Base-by-base conservation (phyloP, 164 flowering plant species). In the Piper longum region DNA sequence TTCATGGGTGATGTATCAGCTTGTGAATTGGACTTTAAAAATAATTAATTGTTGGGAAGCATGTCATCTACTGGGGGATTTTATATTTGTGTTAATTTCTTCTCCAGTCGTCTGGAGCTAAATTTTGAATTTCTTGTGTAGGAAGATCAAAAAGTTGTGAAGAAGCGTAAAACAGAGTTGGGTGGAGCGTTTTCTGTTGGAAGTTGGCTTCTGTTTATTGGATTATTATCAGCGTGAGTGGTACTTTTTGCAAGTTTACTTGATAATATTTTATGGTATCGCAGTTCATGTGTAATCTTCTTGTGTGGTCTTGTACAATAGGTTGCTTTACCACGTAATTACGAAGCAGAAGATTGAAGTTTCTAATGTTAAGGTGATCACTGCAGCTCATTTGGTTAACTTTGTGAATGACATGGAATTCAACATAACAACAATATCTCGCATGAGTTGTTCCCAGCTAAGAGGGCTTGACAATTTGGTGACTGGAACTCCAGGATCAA, bases 141-240 rank as follows among this genome's bases (percentile, higher is more conserved):
- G 95, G 96, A 88, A 63, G 97, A 95, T 66, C 91, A 81, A 62
- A 82, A 82, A 67, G 78, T 79, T 39, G 95, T 91, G 36, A 73
- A 4, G 66, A 95, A 95, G 78, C 79, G 96, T 58, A 91, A 95
- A 74, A 95, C 99, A 13, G 97, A 95, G 79, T 91, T 95, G 62
- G 99, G 99, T 43, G 99, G 97, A 64, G 71, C 88, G 43, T 83
- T 95, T 66, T 91, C 96, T 48, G 77, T 95, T 40, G 96, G 95
- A 52, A 85, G 91, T 70, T 85, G 82, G 86, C 87, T 95, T 60
- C 80, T 88, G 65, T 95, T 91, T 73, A 77, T 84, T 71, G 97
- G 97, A 57, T 72, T 95, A 42, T 73, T 89, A 72, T 80, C 96
- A 65, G 89, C 97, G 97, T 95, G 78, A 85, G 99, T 85, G 57